Evolutionary conservation across 2,329 filamentous ascomycete genomes (phyloP).

Genomic region (Colletotrichum sansevieriae): DNA sequence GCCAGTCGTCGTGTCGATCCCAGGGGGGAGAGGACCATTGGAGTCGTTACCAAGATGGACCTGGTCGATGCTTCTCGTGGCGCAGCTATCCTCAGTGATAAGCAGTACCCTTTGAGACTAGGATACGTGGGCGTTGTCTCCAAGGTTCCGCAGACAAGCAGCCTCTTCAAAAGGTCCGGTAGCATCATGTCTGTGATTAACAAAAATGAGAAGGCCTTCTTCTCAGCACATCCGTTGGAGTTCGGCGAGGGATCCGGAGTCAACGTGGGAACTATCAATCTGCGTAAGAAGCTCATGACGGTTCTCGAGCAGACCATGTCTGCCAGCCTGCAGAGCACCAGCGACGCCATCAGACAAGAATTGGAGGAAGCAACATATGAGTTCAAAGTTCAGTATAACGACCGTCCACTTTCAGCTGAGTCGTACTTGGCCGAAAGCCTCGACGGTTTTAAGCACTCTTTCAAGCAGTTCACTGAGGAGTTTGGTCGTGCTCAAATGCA

Average conservation of each 20-base stretch:
- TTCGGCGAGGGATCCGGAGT: constrained; percentile 82
- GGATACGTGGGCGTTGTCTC: constrained; percentile 97
- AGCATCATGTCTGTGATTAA: constrained; percentile 86
- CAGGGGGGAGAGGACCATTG: constrained; percentile 94
- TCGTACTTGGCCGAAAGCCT: constrained; percentile 96
- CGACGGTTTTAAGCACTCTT: constrained; percentile 97
- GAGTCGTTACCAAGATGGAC: constrained; percentile 99
- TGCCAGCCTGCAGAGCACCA: constrained; percentile 87
- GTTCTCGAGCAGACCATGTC: constrained; percentile 98
- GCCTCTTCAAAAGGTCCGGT: constrained; percentile 84
- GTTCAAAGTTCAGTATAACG: constrained; percentile 99
- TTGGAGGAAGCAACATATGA: constrained; percentile 97
- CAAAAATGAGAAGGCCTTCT: constrained; percentile 90
- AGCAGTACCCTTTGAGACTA: constrained; percentile 93
- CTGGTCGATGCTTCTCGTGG: constrained; percentile 88
- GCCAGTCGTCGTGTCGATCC: constrained; percentile 94
- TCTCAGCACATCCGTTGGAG: constrained; percentile 83
- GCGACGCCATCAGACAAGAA: constrained; percentile 93
- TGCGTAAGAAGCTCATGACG: constrained; percentile 97
- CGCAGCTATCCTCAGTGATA: constrained; percentile 82
- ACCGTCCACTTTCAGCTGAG: constrained; percentile 92
- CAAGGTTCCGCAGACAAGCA: constrained; percentile 76
- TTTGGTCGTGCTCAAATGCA: constrained; percentile 93
- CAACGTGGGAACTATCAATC: constrained; percentile 83
- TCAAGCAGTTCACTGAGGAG: constrained; percentile 90